Conservation (phyloP, 176 grass and related monocot species). For the Oryza glaberrima region DNA sequence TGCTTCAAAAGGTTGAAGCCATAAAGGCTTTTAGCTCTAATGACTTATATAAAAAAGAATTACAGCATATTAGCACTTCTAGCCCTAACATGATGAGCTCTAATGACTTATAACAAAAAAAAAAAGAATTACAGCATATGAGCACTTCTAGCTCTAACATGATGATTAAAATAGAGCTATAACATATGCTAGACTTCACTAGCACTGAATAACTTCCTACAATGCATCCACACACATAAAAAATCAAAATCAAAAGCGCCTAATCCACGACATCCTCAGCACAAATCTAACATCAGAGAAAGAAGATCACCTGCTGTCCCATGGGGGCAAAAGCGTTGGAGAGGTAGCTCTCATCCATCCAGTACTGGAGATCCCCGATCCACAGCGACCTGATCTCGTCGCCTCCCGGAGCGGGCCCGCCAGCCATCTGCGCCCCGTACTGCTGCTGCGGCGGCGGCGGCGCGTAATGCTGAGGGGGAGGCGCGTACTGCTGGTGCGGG, state of each 20-base stretch:
- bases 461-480: conserved; percentile 38
- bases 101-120: too few species aligned
- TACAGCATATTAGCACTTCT: too few species aligned
- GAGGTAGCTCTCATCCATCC: conserved; percentile 89
- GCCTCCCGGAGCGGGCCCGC: conserved; percentile 6
- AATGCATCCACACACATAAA: background rate
- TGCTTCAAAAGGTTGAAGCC: background rate
- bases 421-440: conserved; percentile 35
- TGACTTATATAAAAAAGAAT: too few species aligned
- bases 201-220: background rate
- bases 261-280: background rate
- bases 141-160: too few species aligned
- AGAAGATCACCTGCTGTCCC: conserved; percentile 51
- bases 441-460: conserved; percentile 40
- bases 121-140: background rate
- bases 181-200: background rate
- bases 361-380: conserved; percentile 91
- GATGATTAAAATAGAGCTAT: background rate
- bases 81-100: too few species aligned
- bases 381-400: conserved; percentile 83
- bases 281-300: background rate
- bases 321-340: conserved; percentile 55
- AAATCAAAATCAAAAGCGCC: background rate
- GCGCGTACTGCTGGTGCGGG: conserved; percentile 51
- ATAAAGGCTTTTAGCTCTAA: too few species aligned